Evolutionary conservation across 441 rosid species (phyloP).

Genomic region (Arabidopsis lyrata): DNA sequence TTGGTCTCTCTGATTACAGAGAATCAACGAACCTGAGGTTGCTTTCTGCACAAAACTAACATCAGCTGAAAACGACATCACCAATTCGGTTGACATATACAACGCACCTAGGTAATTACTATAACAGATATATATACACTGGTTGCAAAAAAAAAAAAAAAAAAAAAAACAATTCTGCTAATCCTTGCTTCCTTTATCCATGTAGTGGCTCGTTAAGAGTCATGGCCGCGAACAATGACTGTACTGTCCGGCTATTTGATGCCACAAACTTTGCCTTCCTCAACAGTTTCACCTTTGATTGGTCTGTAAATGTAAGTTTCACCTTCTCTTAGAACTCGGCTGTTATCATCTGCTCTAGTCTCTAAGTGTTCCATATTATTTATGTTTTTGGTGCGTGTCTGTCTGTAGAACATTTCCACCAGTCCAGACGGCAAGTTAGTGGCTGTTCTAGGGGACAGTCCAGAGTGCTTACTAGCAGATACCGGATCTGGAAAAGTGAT

Average conservation of each 20-base stretch:
- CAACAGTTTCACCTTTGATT: conserved; percentile 52
- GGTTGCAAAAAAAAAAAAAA: too few species aligned
- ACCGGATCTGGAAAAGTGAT: conserved; percentile 63
- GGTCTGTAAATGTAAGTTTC: conserved; percentile 76
- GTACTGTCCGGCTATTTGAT: conserved; percentile 61
- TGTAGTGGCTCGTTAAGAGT: conserved; percentile 66
- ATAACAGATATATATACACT: too few species aligned
- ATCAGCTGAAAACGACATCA: conserved; percentile 67
- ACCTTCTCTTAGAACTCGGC: neutral
- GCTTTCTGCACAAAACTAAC: conserved; percentile 66
- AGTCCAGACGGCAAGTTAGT: conserved; percentile 71
- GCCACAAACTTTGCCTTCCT: conserved; percentile 58
- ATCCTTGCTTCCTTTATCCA: neutral
- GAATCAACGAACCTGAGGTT: conserved; percentile 55
- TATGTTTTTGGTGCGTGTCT: neutral
- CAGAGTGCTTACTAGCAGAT: conserved; percentile 66
- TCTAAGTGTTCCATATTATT: neutral
- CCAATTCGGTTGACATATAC: conserved; percentile 70
- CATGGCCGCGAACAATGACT: conserved; percentile 69
- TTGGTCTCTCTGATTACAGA: conserved; percentile 45
- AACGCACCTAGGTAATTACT: conserved; percentile 47
- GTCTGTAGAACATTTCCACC: conserved; percentile 57
- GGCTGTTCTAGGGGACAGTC: conserved; percentile 70
- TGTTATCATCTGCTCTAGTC: neutral
- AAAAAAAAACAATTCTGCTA: too few species aligned